Percentiles rank a stretch among this genome's conserved stretches.
Conservation (phyloP, 169 alveolate species). For the Plasmodium reichenowi region DNA sequence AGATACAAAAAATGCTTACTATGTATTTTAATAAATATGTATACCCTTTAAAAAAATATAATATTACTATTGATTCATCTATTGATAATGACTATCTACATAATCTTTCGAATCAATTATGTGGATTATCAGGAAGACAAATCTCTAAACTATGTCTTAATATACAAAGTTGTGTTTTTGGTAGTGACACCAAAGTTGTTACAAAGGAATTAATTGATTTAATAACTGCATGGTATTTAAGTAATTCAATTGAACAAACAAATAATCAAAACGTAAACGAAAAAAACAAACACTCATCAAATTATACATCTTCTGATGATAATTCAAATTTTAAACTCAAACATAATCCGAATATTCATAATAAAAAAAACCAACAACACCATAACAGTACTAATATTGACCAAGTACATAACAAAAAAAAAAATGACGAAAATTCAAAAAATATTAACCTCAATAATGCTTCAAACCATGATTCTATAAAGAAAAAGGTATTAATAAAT, state of each 20-base stretch:
- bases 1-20: conserved; percentile 92
- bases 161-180: conserved; percentile 73
- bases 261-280: neutral
- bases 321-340: neutral
- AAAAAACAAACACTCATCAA: neutral
- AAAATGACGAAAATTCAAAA: too few species aligned
- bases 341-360: neutral
- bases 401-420: too few species aligned
- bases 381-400: too few species aligned
- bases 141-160: conserved; percentile 87
- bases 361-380: neutral
- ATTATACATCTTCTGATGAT: neutral
- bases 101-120: conserved; percentile 90
- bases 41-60: conserved; percentile 81
- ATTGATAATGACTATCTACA: conserved; percentile 86
- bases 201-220: conserved; percentile 68
- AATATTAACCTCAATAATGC: too few species aligned
- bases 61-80: conserved; percentile 82
- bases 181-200: conserved; percentile 73
- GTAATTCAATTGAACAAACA: conserved; percentile 30
- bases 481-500: too few species aligned
- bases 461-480: too few species aligned
- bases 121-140: conserved; percentile 97
- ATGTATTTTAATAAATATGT: conserved; percentile 93
- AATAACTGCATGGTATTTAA: conserved; percentile 55